Base-by-base conservation (phyloP, 495 filamentous ascomycete genomes). In the Bombardia bombarda region DNA sequence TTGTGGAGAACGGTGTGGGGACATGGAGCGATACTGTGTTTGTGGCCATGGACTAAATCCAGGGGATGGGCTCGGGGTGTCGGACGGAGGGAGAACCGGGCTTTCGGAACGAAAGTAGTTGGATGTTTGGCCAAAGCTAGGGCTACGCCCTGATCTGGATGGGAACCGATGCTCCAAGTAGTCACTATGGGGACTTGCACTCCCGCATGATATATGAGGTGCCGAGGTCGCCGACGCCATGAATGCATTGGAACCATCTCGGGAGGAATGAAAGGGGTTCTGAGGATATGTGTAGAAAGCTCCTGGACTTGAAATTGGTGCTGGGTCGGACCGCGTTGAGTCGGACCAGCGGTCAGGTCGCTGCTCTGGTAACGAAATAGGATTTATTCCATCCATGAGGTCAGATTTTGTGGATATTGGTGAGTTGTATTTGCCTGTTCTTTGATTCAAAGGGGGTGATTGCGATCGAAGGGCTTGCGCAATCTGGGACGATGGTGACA, bases 291-390 rank as follows among this genome's bases (percentile, higher is more conserved):
- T 18, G 20, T 26, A 43, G 3, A 12, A 17, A 12, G 38, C 21
- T 18, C 14, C 13, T 5, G 26, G n/a, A n/a, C n/a, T n/a, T n/a
- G n/a, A n/a, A n/a, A n/a, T n/a, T n/a, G 49, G 18, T 43, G 30
- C n/a, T 18, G 38, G 7, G n/a, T n/a, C 17, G 7, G 24, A 47
- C 13, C 12, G 38, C 2, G 19, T 20, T 18, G 35, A 20, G 20
- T 52, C 50, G 1, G 40, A 34, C 50, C 50, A 49, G 18, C 45
- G 45, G 3, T 40, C 49, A 17, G 45, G 25, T 14, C 24, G 48
- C 9, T 26, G 6, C 13, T 28, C 30, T 14, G 40, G 34, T n/a
- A 35, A 37, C 26, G 14, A 13, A 3, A 28, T 13, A 13, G 14
- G 23, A 7, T 24, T 30, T n/a, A 4, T 21, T 14, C 4, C 13